A percentile compares a stretch with the other conserved stretches of the same genome.
phyloP scores from a whole-genome alignment of 2,329 filamentous ascomycete species.

The Sclerotinia nivalis region DNA sequence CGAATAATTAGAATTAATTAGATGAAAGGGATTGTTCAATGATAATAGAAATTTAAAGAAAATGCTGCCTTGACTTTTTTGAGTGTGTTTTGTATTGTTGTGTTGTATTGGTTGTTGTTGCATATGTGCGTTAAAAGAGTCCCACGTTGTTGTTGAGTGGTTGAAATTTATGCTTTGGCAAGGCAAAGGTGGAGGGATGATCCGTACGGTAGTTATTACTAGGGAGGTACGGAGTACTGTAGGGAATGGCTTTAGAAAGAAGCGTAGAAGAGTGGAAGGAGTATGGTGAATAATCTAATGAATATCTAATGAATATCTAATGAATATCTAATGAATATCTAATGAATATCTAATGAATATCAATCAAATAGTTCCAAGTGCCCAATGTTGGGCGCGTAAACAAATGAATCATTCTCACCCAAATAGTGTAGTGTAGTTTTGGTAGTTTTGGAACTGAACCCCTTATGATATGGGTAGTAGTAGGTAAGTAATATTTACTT shows the following conservation, averaged over 20 bases:
- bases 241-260: neutral
- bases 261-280: neutral
- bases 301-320: neutral
- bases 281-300: neutral
- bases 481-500: neutral
- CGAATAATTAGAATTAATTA: constrained; percentile 1
- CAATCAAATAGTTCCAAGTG: neutral
- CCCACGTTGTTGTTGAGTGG: neutral
- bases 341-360: neutral
- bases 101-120: neutral
- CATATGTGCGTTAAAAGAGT: neutral
- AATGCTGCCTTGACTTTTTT: neutral
- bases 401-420: neutral
- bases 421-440: neutral
- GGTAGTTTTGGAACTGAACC: neutral
- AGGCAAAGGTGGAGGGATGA: constrained; percentile 6
- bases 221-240: neutral
- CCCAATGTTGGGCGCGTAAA: neutral
- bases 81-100: neutral
- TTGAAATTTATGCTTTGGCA: constrained; percentile 2
- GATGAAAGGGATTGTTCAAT: constrained; percentile 9
- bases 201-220: neutral
- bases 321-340: neutral
- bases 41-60: neutral
- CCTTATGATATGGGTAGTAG: neutral